phyloP scores from a whole-genome alignment of 768 basidiomycete species.

The Collybiopsis luxurians region DNA sequence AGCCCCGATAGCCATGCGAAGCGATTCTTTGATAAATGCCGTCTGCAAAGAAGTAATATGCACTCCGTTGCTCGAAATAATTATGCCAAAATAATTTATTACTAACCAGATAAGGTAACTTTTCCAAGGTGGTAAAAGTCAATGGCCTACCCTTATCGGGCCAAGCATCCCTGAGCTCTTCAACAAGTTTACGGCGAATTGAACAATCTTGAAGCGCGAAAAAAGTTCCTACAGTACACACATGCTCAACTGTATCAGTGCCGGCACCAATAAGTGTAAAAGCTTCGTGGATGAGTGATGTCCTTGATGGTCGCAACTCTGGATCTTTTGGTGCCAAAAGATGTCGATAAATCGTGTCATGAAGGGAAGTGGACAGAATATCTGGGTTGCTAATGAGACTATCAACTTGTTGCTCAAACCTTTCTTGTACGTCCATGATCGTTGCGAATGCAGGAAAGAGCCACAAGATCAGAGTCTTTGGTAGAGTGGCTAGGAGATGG shows the following conservation, averaged over 20 bases:
- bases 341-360: constrained; percentile 18
- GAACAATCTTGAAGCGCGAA: constrained; percentile 29
- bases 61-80: not conserved
- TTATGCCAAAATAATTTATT: too few species aligned
- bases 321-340: constrained; percentile 15
- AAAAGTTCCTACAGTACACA: constrained; percentile 33
- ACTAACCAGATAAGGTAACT: constrained; percentile 41
- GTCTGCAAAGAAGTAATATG: constrained; percentile 25
- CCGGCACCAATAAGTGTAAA: too few species aligned
- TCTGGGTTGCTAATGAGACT: constrained; percentile 9
- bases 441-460: too few species aligned
- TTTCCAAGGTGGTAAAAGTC: constrained; percentile 29
- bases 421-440: too few species aligned
- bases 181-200: constrained; percentile 23
- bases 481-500: too few species aligned
- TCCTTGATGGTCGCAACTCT: too few species aligned
- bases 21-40: constrained; percentile 45
- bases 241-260: constrained; percentile 36
- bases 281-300: too few species aligned
- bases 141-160: constrained; percentile 27
- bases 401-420: too few species aligned
- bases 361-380: constrained; percentile 7
- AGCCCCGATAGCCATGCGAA: constrained; percentile 40
- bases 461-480: too few species aligned
- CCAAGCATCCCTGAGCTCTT: constrained; percentile 33